These are phyloP conservation scores for Termitomyces sp. DNA, from an alignment of 768 basidiomycete genomes.

Conservation along the genomic window DNA sequence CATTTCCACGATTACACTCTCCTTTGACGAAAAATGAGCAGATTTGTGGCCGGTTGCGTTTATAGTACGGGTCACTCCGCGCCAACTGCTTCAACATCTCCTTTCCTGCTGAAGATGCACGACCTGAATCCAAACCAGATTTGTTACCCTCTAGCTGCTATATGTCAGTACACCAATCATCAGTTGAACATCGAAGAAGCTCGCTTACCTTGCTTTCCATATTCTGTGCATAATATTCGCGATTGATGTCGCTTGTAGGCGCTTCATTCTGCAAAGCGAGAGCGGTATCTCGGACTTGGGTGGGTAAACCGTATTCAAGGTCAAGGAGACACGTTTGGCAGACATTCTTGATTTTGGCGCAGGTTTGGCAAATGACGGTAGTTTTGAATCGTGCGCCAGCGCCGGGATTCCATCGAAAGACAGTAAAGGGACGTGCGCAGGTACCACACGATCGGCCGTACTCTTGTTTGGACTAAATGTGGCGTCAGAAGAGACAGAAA, in stretches of 20 bases:
- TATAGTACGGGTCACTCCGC: conserved; percentile 95
- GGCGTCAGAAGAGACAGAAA: conserved; percentile 1
- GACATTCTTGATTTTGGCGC: conserved; percentile 93
- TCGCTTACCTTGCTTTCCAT: conserved; percentile 77
- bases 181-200: background rate
- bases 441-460: conserved; percentile 96
- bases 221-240: conserved; percentile 93
- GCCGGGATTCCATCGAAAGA: conserved; percentile 99
- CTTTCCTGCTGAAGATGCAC: conserved; percentile 78
- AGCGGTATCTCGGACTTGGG: conserved; percentile 96
- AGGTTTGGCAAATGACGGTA: conserved; percentile 96
- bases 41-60: conserved; percentile 89
- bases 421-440: conserved; percentile 93
- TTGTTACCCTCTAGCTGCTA: conserved; percentile 68
- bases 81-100: conserved; percentile 97
- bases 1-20: conserved; percentile 84
- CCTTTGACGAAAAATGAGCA: conserved; percentile 97
- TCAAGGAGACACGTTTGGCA: conserved; percentile 98
- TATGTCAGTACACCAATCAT: background rate
- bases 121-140: conserved; percentile 57
- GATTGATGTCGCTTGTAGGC: conserved; percentile 95
- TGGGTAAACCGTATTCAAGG: conserved; percentile 93
- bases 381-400: conserved; percentile 92
- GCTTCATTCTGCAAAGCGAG: conserved; percentile 82
- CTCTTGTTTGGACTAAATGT: conserved; percentile 86